Evolutionary conservation across 1,139 yeast species (phyloP).

Genomic region (Candida neerlandica): DNA sequence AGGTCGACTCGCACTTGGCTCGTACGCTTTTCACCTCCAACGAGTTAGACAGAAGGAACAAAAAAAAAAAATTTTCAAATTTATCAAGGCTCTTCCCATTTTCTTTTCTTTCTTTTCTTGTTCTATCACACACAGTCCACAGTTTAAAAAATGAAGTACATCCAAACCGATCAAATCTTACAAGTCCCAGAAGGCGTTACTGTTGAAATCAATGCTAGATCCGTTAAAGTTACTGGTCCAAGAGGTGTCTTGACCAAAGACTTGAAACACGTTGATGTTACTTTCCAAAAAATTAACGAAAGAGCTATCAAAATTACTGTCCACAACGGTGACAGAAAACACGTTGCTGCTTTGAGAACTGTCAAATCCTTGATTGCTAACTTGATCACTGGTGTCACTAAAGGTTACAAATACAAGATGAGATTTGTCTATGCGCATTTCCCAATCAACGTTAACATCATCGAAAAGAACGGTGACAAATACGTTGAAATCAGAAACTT

Average conservation of each 20-base stretch:
- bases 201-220: slow-evolving; percentile 90
- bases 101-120: slow-evolving; percentile 1
- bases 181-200: slow-evolving; percentile 94
- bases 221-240: slow-evolving; percentile 93
- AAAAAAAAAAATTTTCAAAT: slow-evolving; percentile 4
- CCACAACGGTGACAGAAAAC: slow-evolving; percentile 99
- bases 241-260: slow-evolving; percentile 93
- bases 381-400: slow-evolving; percentile 98
- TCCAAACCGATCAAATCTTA: slow-evolving; percentile 91
- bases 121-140: background rate
- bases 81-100: slow-evolving; percentile 5
- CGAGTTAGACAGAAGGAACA: background rate
- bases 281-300: slow-evolving; percentile 77
- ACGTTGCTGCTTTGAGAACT: slow-evolving; percentile 99
- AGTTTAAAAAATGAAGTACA: slow-evolving; percentile 69
- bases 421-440: slow-evolving; percentile 99
- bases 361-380: slow-evolving; percentile 93
- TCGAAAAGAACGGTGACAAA: slow-evolving; percentile 73
- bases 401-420: slow-evolving; percentile 99
- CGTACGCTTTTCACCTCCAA: background rate
- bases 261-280: slow-evolving; percentile 93
- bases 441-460: slow-evolving; percentile 97
- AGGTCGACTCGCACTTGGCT: background rate
- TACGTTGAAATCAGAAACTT: slow-evolving; percentile 97
- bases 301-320: slow-evolving; percentile 84